phyloP scores from a whole-genome alignment of 2,329 filamentous ascomycete species.

The Sphaerulina vaccinii region DNA sequence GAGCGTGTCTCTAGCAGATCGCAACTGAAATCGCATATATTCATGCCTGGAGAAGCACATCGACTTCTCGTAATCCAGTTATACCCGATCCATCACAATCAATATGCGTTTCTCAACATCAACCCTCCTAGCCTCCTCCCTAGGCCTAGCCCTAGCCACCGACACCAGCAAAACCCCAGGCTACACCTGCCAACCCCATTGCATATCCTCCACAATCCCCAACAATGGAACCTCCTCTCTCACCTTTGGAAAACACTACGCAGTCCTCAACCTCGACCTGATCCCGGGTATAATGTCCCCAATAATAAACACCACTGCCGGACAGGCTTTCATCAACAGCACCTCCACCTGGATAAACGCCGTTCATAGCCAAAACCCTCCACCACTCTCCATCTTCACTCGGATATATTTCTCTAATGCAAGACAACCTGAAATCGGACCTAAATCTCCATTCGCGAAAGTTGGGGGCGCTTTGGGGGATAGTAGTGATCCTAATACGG shows the following conservation, averaged over 20 bases:
- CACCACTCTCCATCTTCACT: conserved; percentile 43
- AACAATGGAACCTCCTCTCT: conserved; percentile 23
- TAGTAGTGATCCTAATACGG: conserved; percentile 33
- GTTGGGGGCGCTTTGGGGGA: conserved; percentile 33
- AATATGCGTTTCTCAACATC: conserved; percentile 4
- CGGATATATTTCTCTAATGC: conserved; percentile 40
- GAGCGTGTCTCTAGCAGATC: too few species aligned
- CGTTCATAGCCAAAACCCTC: conserved; percentile 38
- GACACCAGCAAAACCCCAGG: conserved; percentile 13
- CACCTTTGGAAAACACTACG: conserved; percentile 41
- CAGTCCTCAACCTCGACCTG: conserved; percentile 46
- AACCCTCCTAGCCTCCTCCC: background rate
- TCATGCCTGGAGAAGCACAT: too few species aligned
- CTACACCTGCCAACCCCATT: conserved; percentile 25
- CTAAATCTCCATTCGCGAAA: conserved; percentile 39
- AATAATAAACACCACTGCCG: conserved; percentile 37
- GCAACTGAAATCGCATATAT: too few species aligned
- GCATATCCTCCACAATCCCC: conserved; percentile 28
- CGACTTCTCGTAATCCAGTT: background rate
- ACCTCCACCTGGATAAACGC: conserved; percentile 42
- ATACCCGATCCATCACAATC: too few species aligned
- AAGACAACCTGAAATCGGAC: conserved; percentile 39
- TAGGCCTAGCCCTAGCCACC: background rate
- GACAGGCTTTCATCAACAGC: conserved; percentile 38
- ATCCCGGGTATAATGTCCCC: conserved; percentile 41